Evolutionary conservation across 306 rosid species (phyloP), one percentile per base, ranked within the genome.

Genomic region (Notholithocarpus densiflorus): DNA sequence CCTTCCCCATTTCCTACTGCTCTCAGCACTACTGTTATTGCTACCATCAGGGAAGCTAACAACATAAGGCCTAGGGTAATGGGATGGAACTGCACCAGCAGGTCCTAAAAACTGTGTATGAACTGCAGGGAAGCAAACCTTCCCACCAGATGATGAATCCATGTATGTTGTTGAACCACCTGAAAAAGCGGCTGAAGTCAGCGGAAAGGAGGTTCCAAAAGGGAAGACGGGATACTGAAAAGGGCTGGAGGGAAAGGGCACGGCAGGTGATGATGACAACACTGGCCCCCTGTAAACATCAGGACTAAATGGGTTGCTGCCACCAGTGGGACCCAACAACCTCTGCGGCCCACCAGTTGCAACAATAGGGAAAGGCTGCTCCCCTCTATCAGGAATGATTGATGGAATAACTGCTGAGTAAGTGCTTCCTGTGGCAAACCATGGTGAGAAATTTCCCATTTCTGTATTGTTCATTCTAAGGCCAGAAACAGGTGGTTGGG

Each of bases 351-450:
- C 93, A 77, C 78, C 85, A 71, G 93, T 73, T 21, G 90, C 83
- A 83, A 84, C 85, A 81, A 85, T 61, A 71, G 96, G 87, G 81
- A 87, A 92, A 62, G 88, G 84, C 57, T 82, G 90, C 32, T 89
- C 93, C 71, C 81, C 89, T 72, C 86, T 81, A 68, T 83, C 91
- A 54, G 92, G 83, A 86, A 92, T 79, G 55, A 92, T 83, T 73
- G 91, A 81, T 34, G 97, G 89, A 77, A 86, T 77, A 29, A 87
- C 87, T 68, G 94, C 93, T 19, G 97, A 82, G 43, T 90, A 90
- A 18, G 93, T 80, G 82, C 82, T 89, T 10, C 88, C 90, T 14
- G 93, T 72, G 77, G 94, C 85, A 84, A 86, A 83, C 97, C 92
- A 92, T 3, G 97, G 70, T 18, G 89, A 84, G 73, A 74, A 79